phyloP scores from a whole-genome alignment of 2,329 filamentous ascomycete genomes.

The Clonostachys byssicola region DNA sequence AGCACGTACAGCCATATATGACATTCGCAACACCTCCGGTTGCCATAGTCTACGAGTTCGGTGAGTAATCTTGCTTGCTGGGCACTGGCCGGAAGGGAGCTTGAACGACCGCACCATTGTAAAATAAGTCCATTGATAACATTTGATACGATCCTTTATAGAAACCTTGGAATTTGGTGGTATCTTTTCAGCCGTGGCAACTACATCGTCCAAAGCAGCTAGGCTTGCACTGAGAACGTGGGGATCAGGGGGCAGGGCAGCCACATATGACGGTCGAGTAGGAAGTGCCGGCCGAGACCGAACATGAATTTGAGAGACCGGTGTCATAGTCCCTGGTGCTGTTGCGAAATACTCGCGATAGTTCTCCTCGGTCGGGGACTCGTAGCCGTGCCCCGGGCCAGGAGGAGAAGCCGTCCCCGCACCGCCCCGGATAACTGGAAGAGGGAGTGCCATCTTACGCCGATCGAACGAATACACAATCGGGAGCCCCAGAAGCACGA shows the following conservation, averaged over 20 bases:
- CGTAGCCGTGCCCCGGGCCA: slow-evolving; percentile 17
- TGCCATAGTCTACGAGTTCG: slow-evolving; percentile 30
- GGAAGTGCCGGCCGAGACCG: slow-evolving; percentile 5
- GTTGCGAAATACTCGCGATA: slow-evolving; percentile 17
- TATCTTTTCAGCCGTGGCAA: slow-evolving; percentile 20
- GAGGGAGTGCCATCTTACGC: too few species aligned
- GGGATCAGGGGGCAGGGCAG: background rate
- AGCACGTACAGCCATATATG: slow-evolving; percentile 43
- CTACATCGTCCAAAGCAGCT: slow-evolving; percentile 22
- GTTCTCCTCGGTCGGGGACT: slow-evolving; percentile 29
- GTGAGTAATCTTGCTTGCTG: background rate
- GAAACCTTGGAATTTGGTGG: slow-evolving; percentile 25
- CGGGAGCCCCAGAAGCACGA: too few species aligned
- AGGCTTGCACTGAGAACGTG: background rate
- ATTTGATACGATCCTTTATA: slow-evolving; percentile 45
- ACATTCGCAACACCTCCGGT: slow-evolving; percentile 54
- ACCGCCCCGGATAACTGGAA: too few species aligned
- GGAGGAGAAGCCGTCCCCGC: too few species aligned
- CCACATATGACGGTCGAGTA: slow-evolving; percentile 4
- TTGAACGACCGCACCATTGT: slow-evolving; percentile 41
- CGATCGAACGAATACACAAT: too few species aligned
- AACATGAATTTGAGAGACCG: background rate
- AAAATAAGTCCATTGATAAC: slow-evolving; percentile 72
- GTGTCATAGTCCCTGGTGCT: background rate
- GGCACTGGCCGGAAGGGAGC: background rate